Evolutionary conservation across 148 eudicot genomes (phyloP), one percentile per base, ranked within the genome.

Genomic region (Rhododendron vialii): DNA sequence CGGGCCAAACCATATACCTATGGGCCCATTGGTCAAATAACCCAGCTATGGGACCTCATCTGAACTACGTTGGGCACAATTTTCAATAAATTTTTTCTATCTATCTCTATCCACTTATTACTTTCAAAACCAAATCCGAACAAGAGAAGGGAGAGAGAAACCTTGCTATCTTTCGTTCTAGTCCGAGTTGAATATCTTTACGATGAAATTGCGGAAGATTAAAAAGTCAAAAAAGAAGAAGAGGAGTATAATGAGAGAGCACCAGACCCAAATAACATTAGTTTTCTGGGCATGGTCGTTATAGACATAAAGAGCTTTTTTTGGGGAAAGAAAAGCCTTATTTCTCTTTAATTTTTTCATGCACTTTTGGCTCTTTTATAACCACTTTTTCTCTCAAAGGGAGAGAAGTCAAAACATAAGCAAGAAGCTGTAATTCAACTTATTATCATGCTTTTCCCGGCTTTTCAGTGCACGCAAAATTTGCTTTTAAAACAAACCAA

Each of bases 361-460:
- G 28, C 28, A 43, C 81, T 78, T 78, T 78, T 78, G 55, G 81
- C 81, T 30, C 81, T 47, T 43, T 47, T 45, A 22, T 8, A 33
- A 17, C n/a, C 47, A 48, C 85, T 84, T 84, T 84, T 84, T 69
- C 73, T 71, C 80, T 71, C 61, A 71, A 48, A 71, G 85, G 78
- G 38, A 47, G 76, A 69, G 76, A 73, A 84, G 85, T 84, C 85
- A 84, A 41, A 50, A 48, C 75, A 77, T 14, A 78, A 20, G 51
- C 30, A 48, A 30, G 35, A 84, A 50, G 85, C 80, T 50, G 11
- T 22, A 47, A 71, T 71, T 71, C 85, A 71, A 83, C 79, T 83
- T 35, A 20, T 11, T 67, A 13, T 28, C 7, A 30, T 30, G 26
- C 55, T 45, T 81, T 41, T 38, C 10, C 61, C 85, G 79, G 85